Evolutionary conservation across 768 basidiomycete genomes (phyloP).

Genomic region (Krasilnikovozyma curviuscula): DNA sequence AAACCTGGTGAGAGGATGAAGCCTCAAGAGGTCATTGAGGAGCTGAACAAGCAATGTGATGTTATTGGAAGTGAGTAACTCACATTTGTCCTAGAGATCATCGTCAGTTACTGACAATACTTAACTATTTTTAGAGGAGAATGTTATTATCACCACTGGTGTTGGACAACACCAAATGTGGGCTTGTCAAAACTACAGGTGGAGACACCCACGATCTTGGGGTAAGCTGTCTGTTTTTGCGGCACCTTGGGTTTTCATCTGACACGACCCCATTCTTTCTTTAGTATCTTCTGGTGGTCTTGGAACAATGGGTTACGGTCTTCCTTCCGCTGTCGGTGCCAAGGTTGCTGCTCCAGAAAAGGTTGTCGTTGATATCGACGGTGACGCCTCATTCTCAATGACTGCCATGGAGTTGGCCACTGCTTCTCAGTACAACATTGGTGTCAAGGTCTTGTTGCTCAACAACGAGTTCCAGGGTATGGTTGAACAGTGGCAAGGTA

Average conservation of each 20-base stretch:
- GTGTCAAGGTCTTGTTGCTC: conserved; percentile 78
- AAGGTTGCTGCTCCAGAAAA: conserved; percentile 91
- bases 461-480: conserved; percentile 99
- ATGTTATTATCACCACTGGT: conserved; percentile 75
- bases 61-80: conserved; percentile 26
- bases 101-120: background rate
- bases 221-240: conserved; percentile 16
- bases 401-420: conserved; percentile 98
- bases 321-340: conserved; percentile 84
- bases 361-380: conserved; percentile 87
- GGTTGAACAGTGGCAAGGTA: conserved; percentile 98
- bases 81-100: background rate
- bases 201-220: conserved; percentile 74
- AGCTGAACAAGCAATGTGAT: conserved; percentile 57
- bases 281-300: conserved; percentile 71
- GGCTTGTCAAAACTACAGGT: conserved; percentile 86
- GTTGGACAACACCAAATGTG: conserved; percentile 99
- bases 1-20: conserved; percentile 53
- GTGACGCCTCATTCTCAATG: conserved; percentile 97
- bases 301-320: conserved; percentile 96
- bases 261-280: background rate
- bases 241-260: background rate
- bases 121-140: conserved; percentile 35
- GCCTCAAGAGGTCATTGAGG: conserved; percentile 91
- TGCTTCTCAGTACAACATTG: conserved; percentile 73